Evolutionary conservation across 352 stramenopile species (phyloP), one percentile per base, ranked within the genome.

Genomic region (Phytophthora pisi): DNA sequence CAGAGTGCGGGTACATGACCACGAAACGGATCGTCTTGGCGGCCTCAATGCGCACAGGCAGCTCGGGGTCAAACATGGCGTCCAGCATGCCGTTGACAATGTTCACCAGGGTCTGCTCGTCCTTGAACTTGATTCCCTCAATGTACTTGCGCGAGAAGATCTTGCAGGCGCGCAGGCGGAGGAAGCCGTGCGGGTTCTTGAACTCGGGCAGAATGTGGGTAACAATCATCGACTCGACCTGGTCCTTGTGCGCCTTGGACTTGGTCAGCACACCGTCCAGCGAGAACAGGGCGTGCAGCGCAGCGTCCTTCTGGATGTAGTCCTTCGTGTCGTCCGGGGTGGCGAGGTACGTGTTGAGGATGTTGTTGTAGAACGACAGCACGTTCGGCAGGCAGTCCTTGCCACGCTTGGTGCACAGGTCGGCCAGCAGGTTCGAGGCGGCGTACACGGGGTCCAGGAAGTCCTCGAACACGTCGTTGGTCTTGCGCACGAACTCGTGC

Each of bases 21-120:
- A 95, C 82, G 51, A 93, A 96, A 28, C 89, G 86, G 40, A 98
- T 91, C 9, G 91, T 94, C 68, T 93, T 95, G 49, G 91, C 91
- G 7, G 97, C 96, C 74, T 99, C 96, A 60, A 99, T 98, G 66
- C 98, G 96, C 54, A 99, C 97, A 4, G 97, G 97, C n/a, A 99
- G 81, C 51, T 97, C 95, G 18, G 89, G 85, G 83, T 99, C 96
- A 64, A 92, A 97, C 68, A 99, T 93, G 49, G 80, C 86, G 58
- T 94, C 81, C 0, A 95, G 74, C 82, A 95, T 91, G 50, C 85
- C 83, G 38, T 90, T 90, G n/a, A 92, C 79, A 45, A 95, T 92
- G 51, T 64, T 68, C 36, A 91, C 78, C 9, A 95, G 74, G 24
- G 96, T 97, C 59, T 95, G 84, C 54, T 97, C 90, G 74, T 98